Evolutionary conservation across 345 rosid genomes (phyloP), one percentile per base, ranked within the genome.

Genomic region (Salix brachista): DNA sequence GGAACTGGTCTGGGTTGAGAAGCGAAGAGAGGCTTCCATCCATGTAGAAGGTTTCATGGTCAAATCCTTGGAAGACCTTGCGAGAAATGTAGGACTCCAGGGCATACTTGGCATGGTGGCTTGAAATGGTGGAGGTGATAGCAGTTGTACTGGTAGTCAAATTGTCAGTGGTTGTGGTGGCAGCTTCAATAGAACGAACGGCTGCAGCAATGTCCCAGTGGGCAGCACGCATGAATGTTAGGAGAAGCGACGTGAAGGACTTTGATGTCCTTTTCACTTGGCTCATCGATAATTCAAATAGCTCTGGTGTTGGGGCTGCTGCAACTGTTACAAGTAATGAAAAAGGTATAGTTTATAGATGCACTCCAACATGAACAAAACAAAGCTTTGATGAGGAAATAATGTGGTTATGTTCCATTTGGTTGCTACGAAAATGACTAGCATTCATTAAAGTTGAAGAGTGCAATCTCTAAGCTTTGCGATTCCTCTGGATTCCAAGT

Each of bases 181-280:
- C 97, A 2, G 97, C 90, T 81, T 91, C 98, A 32, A 96, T 96
- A 60, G 98, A 96, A 3, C 97, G 96, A 68, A 95, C 96, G 0
- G 97, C 97, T 16, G 98, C 97, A 8, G 92, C 84, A 19, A 93
- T 93, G 82, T 96, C 98, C 99, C 99, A 91, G 17, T 84, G 99
- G 6, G 98, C 99, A 67, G 90, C 80, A 36, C 94, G 88, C 99
- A 96, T 96, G 54, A 87, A 87, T 48, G 99, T 88, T 71, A 93
- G 88, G 48, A 96, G 89, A 14, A 89, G 85, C 50, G 88, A 80
- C 5, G 97, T 89, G 88, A 96, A 96, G 26, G 96, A 87, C 82
- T 91, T 93, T 3, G 93, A 90, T 14, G 92, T 80, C 74, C 91
- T 97, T 77, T 90, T 90, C 79, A 96, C 96, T 71, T 88, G 94